Base-by-base conservation (phyloP, 2,329 filamentous ascomycete genomes). In the Fusarium sp. region DNA sequence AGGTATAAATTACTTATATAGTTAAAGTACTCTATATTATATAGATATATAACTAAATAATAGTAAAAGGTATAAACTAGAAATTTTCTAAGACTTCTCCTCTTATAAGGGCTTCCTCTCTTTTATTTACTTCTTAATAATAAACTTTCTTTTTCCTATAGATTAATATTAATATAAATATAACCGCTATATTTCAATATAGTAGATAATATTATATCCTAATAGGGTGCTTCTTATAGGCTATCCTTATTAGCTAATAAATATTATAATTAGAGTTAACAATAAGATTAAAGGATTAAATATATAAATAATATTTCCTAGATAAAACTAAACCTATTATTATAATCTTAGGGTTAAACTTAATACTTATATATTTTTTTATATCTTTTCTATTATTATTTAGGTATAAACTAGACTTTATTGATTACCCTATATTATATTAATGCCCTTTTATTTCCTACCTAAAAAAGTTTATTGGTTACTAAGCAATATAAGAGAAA, bases 61-160 rank as follows among this genome's bases (percentile, higher is more conserved):
- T 32, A 32, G n/a, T n/a, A 21, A 51, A 51, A 17, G 26, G 23
- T 51, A 51, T 51, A 26, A 51, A 40, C 19, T 21, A 23, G 14
- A 42, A 40, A 42, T 40, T 51, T 21, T 51, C n/a, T 3, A 42
- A 51, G 47, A 32, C 19, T 20, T 17, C n/a, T 32, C 24, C 47
- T 42, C 24, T 51, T 51, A 12, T 23, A 19, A 51, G 19, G 14
- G 40, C 47, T 40, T 50, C 34, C 47, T 50, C 47, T 50, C 21
- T 32, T 51, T 51, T 51, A 15, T 51, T 51, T 51, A 51, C 9
- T 51, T 51, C n/a, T 43, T 51, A 23, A 20, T 42, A 42, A 42
- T 51, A 51, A 51, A 51, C 48, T 51, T 51, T 51, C 36, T 51
- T 51, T 51, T 51, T 51, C 19, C 36, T 51, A 21, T n/a, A 51